Percentiles rank a stretch among this genome's conserved stretches.
Conservation (phyloP, 495 filamentous ascomycete genomes). For the Neurospora sp. region DNA sequence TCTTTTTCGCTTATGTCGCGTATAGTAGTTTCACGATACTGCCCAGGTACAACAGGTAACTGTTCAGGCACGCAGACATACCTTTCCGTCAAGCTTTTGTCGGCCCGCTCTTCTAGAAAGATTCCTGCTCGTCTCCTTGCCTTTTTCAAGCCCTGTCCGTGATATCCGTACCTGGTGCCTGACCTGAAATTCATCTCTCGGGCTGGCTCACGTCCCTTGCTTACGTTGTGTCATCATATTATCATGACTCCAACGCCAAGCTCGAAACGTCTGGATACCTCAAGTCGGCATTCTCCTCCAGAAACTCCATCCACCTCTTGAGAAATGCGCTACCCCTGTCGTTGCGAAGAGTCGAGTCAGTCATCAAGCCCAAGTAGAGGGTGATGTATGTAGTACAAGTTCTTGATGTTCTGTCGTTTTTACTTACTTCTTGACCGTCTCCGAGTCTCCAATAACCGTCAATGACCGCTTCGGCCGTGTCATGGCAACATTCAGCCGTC, state of each 20-base stretch:
- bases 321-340: slow-evolving; percentile 69
- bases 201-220: not conserved
- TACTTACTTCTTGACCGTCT: slow-evolving; percentile 75
- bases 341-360: slow-evolving; percentile 6
- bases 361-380: slow-evolving; percentile 3
- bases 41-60: not conserved
- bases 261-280: slow-evolving; percentile 67
- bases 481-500: slow-evolving; percentile 93
- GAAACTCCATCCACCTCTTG: slow-evolving; percentile 77
- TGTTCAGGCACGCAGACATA: not conserved
- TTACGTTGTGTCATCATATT: not conserved
- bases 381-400: slow-evolving; percentile 1
- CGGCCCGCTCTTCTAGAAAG: not conserved
- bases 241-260: slow-evolving; percentile 21
- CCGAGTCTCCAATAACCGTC: slow-evolving; percentile 84
- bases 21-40: not conserved
- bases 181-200: not conserved
- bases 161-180: not conserved
- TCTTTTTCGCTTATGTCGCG: not conserved
- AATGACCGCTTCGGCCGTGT: slow-evolving; percentile 85
- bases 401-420: not conserved
- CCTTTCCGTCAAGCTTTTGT: not conserved
- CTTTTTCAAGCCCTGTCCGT: not conserved
- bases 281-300: slow-evolving; percentile 78
- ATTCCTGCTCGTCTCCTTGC: not conserved